These are phyloP conservation scores for Pinus tabuliformis DNA, from an alignment of 75 land plant genomes.

Conservation along the genomic window DNA sequence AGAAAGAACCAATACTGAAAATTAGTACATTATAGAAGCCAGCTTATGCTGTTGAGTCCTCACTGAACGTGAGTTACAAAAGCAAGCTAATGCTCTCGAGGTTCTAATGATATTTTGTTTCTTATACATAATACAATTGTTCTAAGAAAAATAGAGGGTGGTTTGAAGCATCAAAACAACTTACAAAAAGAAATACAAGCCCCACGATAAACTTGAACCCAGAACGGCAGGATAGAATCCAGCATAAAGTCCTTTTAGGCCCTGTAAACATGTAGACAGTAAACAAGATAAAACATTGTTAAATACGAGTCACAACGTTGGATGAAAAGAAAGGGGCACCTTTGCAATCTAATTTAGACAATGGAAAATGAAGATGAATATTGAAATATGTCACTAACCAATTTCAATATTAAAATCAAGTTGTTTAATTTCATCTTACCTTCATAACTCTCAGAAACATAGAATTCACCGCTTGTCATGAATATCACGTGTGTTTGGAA, in stretches of 20 bases:
- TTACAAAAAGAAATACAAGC: constrained; percentile 93
- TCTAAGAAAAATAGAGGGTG: background rate
- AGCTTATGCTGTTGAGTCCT: no score
- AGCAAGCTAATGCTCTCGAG: background rate
- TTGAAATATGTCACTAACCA: no score
- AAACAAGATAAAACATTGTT: background rate
- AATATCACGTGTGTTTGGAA: no score
- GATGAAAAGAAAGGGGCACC: background rate
- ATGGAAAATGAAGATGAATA: background rate
- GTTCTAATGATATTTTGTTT: background rate
- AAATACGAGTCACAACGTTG: background rate
- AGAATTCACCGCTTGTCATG: no score
- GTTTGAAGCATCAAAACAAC: constrained; percentile 20
- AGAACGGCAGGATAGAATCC: constrained; percentile 84
- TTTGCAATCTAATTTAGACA: background rate
- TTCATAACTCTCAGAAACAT: no score
- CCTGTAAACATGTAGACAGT: constrained; percentile 41
- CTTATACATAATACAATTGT: background rate
- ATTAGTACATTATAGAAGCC: no score
- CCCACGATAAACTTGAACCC: constrained; percentile 94
- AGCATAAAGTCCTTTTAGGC: constrained; percentile 90
- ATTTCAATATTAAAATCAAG: no score
- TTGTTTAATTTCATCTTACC: no score
- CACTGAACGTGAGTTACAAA: background rate
- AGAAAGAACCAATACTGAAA: background rate